phyloP scores from a whole-genome alignment of 2,329 filamentous ascomycete species.

The Hysterium pulicare region DNA sequence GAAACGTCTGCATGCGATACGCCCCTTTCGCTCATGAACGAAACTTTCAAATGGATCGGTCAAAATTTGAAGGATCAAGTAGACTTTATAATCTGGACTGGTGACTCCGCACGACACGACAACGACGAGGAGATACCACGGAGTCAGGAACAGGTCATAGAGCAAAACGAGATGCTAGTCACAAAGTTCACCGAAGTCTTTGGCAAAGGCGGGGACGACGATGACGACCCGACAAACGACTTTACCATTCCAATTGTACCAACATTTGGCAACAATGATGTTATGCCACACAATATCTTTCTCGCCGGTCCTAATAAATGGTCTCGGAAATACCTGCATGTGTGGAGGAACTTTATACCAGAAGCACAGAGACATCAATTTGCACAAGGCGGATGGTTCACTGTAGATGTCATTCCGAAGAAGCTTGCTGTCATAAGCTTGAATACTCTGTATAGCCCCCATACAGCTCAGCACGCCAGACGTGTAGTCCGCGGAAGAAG shows the following conservation, averaged over 20 bases:
- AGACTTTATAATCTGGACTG: conserved; percentile 92
- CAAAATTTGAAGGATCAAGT: conserved; percentile 72
- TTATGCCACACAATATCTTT: conserved; percentile 95
- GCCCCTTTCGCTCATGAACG: conserved; percentile 74
- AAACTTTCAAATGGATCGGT: conserved; percentile 85
- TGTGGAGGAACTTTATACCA: conserved; percentile 87
- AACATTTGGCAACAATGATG: conserved; percentile 95
- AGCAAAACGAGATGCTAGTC: conserved; percentile 72
- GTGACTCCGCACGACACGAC: conserved; percentile 85
- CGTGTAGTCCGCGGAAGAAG: background rate
- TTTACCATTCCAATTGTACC: conserved; percentile 78
- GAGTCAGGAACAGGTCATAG: conserved; percentile 69
- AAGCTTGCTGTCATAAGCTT: conserved; percentile 86
- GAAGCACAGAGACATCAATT: conserved; percentile 91
- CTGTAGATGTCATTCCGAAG: conserved; percentile 82
- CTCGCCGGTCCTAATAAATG: conserved; percentile 80
- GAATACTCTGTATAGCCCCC: conserved; percentile 67
- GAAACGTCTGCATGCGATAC: conserved; percentile 88
- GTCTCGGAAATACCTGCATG: conserved; percentile 70
- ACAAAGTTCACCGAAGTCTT: conserved; percentile 76
- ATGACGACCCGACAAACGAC: conserved; percentile 51
- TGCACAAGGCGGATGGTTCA: conserved; percentile 90
- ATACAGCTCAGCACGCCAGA: conserved; percentile 3
- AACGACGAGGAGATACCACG: conserved; percentile 79
- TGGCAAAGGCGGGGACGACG: conserved; percentile 50